A percentile compares a stretch with the other conserved stretches of the same genome.
phyloP scores from a whole-genome alignment of 164 flowering plant genomes.

The Magnolia kwangsiensis region DNA sequence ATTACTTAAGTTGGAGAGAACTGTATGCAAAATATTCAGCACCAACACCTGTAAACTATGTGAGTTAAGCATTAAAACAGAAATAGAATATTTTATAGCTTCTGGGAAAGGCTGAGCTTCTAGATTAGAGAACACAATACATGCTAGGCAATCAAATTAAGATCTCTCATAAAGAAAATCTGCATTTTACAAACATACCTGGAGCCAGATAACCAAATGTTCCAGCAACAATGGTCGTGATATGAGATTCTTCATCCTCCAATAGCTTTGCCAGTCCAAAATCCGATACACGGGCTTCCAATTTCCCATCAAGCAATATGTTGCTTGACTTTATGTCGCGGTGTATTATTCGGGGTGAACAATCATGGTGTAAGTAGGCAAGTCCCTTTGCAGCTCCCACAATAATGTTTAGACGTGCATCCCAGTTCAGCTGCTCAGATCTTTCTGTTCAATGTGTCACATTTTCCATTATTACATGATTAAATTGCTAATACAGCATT shows the following conservation, averaged over 20 bases:
- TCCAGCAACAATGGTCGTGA: conserved; percentile 97
- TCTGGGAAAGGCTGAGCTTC: not conserved
- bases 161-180: no score
- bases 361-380: conserved; percentile 93
- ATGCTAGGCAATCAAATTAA: no score
- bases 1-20: no score
- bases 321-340: conserved; percentile 98
- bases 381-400: conserved; percentile 98
- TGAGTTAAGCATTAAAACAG: no score
- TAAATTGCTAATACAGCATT: not conserved
- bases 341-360: conserved; percentile 94
- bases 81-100: not conserved
- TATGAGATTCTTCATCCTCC: conserved; percentile 96
- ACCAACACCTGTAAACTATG: no score
- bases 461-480: not conserved
- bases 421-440: conserved; percentile 93
- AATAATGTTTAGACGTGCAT: conserved; percentile 78
- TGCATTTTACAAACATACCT: conserved; percentile 41
- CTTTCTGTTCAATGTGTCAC: conserved; percentile 45
- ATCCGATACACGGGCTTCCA: conserved; percentile 96
- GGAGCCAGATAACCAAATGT: conserved; percentile 99
- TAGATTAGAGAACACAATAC: not conserved
- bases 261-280: conserved; percentile 95
- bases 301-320: conserved; percentile 89
- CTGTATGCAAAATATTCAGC: no score